A percentile compares a stretch with the other conserved stretches of the same genome.
Conservation (phyloP, 75 land plant genomes). For the Pinus albicaulis region DNA sequence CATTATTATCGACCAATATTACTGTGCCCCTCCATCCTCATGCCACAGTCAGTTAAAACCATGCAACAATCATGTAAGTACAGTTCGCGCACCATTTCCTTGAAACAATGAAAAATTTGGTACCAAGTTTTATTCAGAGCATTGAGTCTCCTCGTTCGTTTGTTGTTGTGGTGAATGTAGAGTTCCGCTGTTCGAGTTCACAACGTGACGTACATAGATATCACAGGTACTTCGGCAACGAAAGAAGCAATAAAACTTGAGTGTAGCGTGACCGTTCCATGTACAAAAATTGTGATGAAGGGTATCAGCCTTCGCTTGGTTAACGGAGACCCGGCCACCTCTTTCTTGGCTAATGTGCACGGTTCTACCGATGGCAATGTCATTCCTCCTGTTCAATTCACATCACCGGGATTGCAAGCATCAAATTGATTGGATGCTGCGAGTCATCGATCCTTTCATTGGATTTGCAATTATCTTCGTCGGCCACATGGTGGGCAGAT, state of each 20-base stretch:
- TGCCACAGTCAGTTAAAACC: background rate
- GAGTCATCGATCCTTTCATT: too few species aligned
- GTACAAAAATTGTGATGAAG: constrained; percentile 14
- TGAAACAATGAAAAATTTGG: background rate
- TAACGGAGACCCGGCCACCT: background rate
- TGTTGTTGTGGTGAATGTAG: constrained; percentile 1
- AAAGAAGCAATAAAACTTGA: constrained; percentile 26
- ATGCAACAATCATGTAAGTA: background rate
- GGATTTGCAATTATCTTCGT: too few species aligned
- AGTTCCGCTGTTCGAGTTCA: constrained; percentile 45
- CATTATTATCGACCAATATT: constrained; percentile 33
- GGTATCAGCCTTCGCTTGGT: background rate
- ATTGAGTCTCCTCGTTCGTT: background rate
- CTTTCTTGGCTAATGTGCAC: background rate
- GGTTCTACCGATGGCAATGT: background rate
- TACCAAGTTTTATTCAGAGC: background rate
- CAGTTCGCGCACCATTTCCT: background rate
- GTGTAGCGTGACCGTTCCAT: constrained; percentile 43
- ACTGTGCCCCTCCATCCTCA: constrained; percentile 8
- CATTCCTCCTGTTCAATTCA: background rate
- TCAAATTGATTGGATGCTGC: too few species aligned
- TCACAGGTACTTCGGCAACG: constrained; percentile 37
- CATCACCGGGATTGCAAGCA: too few species aligned
- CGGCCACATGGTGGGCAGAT: too few species aligned
- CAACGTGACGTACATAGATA: constrained; percentile 32